Evolutionary conservation across 108 stramenopile species (phyloP), one percentile per base, ranked within the genome.

Genomic region (Pseudonitzschia multistriata): DNA sequence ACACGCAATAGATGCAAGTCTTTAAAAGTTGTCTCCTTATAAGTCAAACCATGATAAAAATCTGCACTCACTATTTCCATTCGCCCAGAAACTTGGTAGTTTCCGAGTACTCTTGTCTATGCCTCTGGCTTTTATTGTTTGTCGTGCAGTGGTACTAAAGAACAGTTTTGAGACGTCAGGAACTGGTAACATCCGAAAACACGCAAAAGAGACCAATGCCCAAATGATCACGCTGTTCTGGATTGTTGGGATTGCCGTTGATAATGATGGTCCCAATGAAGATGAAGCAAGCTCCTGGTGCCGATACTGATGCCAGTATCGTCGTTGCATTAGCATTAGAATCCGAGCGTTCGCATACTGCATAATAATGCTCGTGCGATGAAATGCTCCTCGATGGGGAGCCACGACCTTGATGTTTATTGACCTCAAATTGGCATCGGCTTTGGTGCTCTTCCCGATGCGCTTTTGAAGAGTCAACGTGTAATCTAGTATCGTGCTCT

Each of bases 341-440:
- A 64, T 64, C 28, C 63, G 21, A 14, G 63, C 21, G 27, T 64
- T 64, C 0, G 42, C 63, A 39, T 64, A 64, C 40, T 64, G 63
- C 63, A 64, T 45, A 64, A 64, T 64, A 15, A 64, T 45, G 22
- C 63, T 64, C 0, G 63, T 64, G 13, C 63, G 19, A 28, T 64
- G 37, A 39, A 64, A 64, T 3, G 63, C 63, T 25, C n/a, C 63
- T 14, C 63, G 63, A 39, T 64, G 63, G 25, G 63, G 63, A 21
- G 63, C 40, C 3, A 47, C 42, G 0, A 64, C 42, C 22, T 45
- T 30, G 7, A 59, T 30, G 19, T 33, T 30, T 6, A 59, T 0
- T 33, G 15, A 3, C 42, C 8, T 45, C 15, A 17, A 2, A 45
- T 45, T 13, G 42, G 11, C 11, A 13, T 13, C 42, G 5, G 19